Evolutionary conservation across 1,284 basidiomycete genomes (phyloP).

Genomic region (Ganoderma boninense): DNA sequence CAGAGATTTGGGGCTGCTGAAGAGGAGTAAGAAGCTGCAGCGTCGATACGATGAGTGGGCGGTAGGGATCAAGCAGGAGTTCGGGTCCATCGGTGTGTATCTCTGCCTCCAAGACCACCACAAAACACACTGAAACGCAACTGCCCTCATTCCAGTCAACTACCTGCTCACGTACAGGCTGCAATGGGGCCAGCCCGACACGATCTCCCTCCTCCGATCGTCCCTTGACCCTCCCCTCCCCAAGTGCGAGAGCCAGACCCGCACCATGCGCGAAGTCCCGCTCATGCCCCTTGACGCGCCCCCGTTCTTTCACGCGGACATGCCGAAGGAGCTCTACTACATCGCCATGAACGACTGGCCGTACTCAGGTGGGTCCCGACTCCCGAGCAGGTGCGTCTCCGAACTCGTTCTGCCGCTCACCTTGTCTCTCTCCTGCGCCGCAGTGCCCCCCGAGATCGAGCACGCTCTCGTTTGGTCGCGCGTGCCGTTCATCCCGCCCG

Average conservation of each 20-base stretch:
- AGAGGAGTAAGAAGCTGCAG: conserved; percentile 76
- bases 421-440: not conserved
- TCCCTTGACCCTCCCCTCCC: conserved; percentile 30
- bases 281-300: conserved; percentile 45
- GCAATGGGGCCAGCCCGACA: conserved; percentile 77
- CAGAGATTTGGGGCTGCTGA: conserved; percentile 80
- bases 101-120: not conserved
- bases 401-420: not conserved
- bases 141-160: conserved; percentile 53
- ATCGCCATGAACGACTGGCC: conserved; percentile 88
- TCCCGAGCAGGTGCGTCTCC: not conserved
- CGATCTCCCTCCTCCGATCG: conserved; percentile 56
- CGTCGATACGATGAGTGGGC: conserved; percentile 69
- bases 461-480: conserved; percentile 82
- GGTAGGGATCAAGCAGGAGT: conserved; percentile 57
- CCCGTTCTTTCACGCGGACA: conserved; percentile 70
- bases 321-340: conserved; percentile 65
- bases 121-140: not conserved
- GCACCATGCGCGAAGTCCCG: conserved; percentile 30
- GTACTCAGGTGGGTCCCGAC: conserved; percentile 78
- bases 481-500: conserved; percentile 68
- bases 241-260: conserved; percentile 2
- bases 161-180: conserved; percentile 72
- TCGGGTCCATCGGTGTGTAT: conserved; percentile 70
- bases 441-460: conserved; percentile 77